Conservation (phyloP, 192 early-diverging fungal species). For the Backusella macrospora region DNA sequence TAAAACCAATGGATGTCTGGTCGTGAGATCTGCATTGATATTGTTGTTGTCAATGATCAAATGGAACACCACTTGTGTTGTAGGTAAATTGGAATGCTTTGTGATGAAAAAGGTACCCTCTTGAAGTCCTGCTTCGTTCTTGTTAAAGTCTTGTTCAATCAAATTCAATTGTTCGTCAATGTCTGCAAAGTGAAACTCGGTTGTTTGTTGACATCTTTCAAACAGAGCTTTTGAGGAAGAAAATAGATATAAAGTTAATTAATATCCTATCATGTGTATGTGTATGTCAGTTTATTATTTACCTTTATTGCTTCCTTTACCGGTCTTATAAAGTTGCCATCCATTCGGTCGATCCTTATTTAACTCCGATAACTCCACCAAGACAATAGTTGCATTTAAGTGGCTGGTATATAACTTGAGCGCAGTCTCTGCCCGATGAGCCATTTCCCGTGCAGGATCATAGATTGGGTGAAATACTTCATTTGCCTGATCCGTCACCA, state of each 20-base stretch:
- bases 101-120: constrained; percentile 80
- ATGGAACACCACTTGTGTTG: constrained; percentile 76
- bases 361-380: constrained; percentile 35
- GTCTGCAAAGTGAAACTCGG: constrained; percentile 77
- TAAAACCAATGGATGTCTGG: constrained; percentile 44
- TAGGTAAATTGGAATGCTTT: constrained; percentile 77
- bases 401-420: constrained; percentile 66
- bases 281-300: neutral
- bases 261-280: no score
- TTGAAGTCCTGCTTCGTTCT: constrained; percentile 27
- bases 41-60: constrained; percentile 57
- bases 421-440: constrained; percentile 69
- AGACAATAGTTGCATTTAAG: constrained; percentile 60
- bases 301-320: constrained; percentile 41
- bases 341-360: constrained; percentile 14
- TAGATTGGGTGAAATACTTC: constrained; percentile 48
- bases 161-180: constrained; percentile 64
- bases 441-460: constrained; percentile 53
- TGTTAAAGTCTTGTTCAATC: constrained; percentile 52
- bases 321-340: constrained; percentile 34
- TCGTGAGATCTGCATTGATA: constrained; percentile 25
- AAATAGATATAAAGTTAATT: no score
- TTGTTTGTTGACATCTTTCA: constrained; percentile 61
- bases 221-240: constrained; percentile 58
- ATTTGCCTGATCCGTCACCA: constrained; percentile 49